These are phyloP conservation scores for Verticillium tricorpus DNA, from an alignment of 2,329 filamentous ascomycete genomes.

Conservation along the genomic window DNA sequence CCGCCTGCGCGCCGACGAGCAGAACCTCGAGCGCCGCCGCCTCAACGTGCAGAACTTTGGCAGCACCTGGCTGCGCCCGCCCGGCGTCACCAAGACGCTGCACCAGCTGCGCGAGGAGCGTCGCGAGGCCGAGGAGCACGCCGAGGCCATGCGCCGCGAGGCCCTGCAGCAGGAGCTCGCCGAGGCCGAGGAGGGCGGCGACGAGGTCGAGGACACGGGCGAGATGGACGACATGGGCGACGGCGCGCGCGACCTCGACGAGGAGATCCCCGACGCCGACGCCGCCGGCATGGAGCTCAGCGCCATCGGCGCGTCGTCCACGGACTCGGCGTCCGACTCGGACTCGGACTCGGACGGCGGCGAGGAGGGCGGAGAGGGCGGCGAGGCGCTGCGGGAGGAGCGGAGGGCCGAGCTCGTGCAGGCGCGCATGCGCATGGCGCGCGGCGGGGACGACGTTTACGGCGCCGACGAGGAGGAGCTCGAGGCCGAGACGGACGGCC, in stretches of 20 bases:
- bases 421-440: constrained; percentile 47
- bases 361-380: constrained; percentile 30
- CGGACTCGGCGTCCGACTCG: constrained; percentile 36
- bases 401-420: constrained; percentile 44
- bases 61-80: constrained; percentile 83
- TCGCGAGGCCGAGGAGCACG: constrained; percentile 81
- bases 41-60: constrained; percentile 83
- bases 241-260: constrained; percentile 58
- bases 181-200: constrained; percentile 48
- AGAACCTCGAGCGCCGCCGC: constrained; percentile 70
- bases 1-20: constrained; percentile 71
- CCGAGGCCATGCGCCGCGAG: constrained; percentile 67
- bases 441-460: constrained; percentile 49
- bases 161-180: constrained; percentile 70
- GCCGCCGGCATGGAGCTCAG: constrained; percentile 44
- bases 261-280: constrained; percentile 67
- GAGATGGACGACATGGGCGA: constrained; percentile 48
- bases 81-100: constrained; percentile 82
- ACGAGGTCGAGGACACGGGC: constrained; percentile 35
- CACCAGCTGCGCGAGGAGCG: constrained; percentile 87
- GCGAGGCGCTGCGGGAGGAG: constrained; percentile 34
- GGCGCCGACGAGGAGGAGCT: constrained; percentile 49
- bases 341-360: constrained; percentile 26
- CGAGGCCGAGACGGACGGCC: constrained; percentile 51
- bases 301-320: constrained; percentile 5